Conservation (phyloP, 2,329 filamentous ascomycete species). For the Claviceps sorghi region DNA sequence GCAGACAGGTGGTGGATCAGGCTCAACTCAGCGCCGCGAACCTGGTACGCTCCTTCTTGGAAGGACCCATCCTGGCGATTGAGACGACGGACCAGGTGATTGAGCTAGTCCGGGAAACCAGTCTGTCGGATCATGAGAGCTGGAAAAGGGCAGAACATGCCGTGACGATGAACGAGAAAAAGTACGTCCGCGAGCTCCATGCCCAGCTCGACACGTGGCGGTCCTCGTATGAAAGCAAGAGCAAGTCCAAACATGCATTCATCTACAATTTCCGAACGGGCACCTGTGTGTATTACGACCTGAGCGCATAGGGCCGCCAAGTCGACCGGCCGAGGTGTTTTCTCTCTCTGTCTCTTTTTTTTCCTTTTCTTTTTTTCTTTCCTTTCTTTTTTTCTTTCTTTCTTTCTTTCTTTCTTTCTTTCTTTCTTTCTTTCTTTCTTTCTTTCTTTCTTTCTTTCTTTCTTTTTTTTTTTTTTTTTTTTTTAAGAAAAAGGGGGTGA, state of each 20-base stretch:
- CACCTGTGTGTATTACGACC: constrained; percentile 72
- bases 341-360: neutral
- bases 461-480: too few relatives aligned
- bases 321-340: neutral
- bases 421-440: too few relatives aligned
- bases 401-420: too few relatives aligned
- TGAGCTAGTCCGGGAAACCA: constrained; percentile 58
- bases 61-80: constrained; percentile 72
- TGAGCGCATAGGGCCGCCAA: constrained; percentile 29
- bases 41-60: constrained; percentile 55
- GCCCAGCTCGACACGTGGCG: constrained; percentile 55
- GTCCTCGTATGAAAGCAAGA: constrained; percentile 37
- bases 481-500: neutral
- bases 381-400: too few relatives aligned
- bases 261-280: constrained; percentile 85
- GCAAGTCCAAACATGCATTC: constrained; percentile 57
- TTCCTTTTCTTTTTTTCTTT: neutral
- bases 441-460: too few relatives aligned
- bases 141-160: constrained; percentile 73
- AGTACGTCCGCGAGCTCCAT: constrained; percentile 72
- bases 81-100: constrained; percentile 78
- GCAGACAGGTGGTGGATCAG: constrained; percentile 72
- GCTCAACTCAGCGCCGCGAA: constrained; percentile 45
- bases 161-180: constrained; percentile 61
- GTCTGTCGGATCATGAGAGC: constrained; percentile 63